These are phyloP conservation scores for Podospora tetraspora DNA, from an alignment of 495 filamentous ascomycete genomes.

Conservation along the genomic window DNA sequence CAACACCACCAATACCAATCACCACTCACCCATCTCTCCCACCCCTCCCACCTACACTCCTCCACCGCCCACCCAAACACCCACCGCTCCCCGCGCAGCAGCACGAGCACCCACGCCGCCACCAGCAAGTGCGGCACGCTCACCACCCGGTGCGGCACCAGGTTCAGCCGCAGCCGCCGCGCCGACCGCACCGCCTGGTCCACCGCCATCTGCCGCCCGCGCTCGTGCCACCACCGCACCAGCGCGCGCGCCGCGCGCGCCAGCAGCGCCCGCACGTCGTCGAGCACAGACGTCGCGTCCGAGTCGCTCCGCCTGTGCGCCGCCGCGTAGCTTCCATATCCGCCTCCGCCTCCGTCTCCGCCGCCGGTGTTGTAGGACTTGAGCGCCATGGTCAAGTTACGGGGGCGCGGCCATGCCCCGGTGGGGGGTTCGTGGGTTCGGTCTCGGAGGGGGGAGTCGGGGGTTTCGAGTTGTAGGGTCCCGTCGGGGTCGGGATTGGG, in stretches of 20 bases:
- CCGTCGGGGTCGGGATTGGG: neutral
- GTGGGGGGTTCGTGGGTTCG: neutral
- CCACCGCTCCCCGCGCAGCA: conserved; percentile 85
- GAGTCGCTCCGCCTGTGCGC: conserved; percentile 13
- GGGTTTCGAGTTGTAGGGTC: no score
- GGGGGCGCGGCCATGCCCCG: conserved; percentile 23
- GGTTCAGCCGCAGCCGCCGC: conserved; percentile 34
- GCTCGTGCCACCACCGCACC: conserved; percentile 34
- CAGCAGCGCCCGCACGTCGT: conserved; percentile 26
- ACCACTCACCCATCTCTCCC: conserved; percentile 83
- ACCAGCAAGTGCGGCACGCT: conserved; percentile 63
- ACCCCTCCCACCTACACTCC: conserved; percentile 73
- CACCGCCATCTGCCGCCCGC: conserved; percentile 31
- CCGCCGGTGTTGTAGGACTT: neutral
- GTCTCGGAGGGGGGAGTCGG: no score
- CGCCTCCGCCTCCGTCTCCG: neutral
- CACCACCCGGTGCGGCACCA: conserved; percentile 44
- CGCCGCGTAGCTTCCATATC: neutral
- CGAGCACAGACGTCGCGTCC: conserved; percentile 25
- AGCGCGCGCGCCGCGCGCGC: conserved; percentile 31
- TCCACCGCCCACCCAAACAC: conserved; percentile 63
- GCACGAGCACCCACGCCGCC: conserved; percentile 64
- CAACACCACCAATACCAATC: neutral
- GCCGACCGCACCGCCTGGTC: conserved; percentile 23
- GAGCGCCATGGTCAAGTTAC: neutral